Conservation (phyloP, 2,329 filamentous ascomycete genomes). For the Colletotrichum cereale region DNA sequence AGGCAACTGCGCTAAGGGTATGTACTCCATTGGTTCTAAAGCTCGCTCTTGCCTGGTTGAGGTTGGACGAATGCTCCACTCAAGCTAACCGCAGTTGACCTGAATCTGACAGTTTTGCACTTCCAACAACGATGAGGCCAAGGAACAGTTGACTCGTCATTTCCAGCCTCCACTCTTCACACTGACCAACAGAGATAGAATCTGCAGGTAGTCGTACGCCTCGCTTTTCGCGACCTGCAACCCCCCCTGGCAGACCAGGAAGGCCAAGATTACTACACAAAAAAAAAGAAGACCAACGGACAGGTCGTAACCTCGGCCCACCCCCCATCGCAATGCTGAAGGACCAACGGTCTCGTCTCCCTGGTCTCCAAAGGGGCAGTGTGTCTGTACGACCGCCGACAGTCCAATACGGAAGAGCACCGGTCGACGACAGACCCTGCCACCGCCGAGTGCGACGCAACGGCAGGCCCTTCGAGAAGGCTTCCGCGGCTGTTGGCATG, state of each 20-base stretch:
- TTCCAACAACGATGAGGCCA: constrained; percentile 5
- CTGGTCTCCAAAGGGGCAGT: neutral
- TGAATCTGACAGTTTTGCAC: neutral
- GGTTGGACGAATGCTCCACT: constrained; percentile 9
- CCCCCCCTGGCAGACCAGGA: neutral
- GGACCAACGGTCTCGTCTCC: constrained; percentile 1
- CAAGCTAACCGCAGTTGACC: constrained; percentile 3
- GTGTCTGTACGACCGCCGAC: neutral
- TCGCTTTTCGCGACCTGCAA: neutral
- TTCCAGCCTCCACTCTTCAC: neutral
- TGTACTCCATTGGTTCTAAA: neutral
- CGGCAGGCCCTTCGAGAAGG: constrained; percentile 22
- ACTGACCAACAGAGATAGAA: neutral
- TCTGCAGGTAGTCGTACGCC: neutral
- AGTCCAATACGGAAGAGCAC: neutral
- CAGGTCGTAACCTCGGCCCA: neutral
- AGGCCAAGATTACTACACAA: constrained; percentile 2
- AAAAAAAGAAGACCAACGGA: neutral
- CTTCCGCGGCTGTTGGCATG: neutral
- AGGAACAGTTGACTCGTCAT: neutral
- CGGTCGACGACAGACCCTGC: neutral
- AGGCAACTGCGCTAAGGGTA: neutral
- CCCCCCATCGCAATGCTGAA: neutral
- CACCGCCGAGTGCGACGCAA: neutral
- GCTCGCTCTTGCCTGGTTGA: neutral